phyloP scores from a whole-genome alignment of 2,329 filamentous ascomycete genomes.

The Chaetomiaceae sp. region DNA sequence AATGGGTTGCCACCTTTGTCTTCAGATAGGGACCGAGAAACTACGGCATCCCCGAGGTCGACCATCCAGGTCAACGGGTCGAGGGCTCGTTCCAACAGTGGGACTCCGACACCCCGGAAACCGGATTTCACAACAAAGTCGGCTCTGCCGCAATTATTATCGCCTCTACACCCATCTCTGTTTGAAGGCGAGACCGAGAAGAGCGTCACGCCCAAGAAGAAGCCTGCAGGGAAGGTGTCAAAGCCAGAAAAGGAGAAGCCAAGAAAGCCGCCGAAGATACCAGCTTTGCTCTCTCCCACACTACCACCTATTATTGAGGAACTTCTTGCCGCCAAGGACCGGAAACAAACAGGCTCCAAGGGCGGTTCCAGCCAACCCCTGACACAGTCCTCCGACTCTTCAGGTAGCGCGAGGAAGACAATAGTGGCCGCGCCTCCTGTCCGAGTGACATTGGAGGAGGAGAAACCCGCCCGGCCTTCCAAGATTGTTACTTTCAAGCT shows the following conservation, averaged over 20 bases:
- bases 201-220: constrained; percentile 34
- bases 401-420: constrained; percentile 34
- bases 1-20: constrained; percentile 21
- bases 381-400: constrained; percentile 31
- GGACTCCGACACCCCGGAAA: constrained; percentile 24
- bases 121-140: constrained; percentile 30
- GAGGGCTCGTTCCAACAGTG: constrained; percentile 22
- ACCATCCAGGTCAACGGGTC: constrained; percentile 28
- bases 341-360: constrained; percentile 30
- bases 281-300: constrained; percentile 51
- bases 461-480: constrained; percentile 18
- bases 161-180: constrained; percentile 43
- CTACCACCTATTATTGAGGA: constrained; percentile 49
- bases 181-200: constrained; percentile 35
- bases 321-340: constrained; percentile 32
- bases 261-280: constrained; percentile 38
- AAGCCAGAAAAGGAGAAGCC: constrained; percentile 30
- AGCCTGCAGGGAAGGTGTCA: constrained; percentile 23
- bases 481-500: constrained; percentile 45
- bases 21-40: constrained; percentile 24
- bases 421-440: constrained; percentile 31
- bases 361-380: constrained; percentile 20
- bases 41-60: constrained; percentile 24
- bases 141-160: constrained; percentile 48
- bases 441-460: constrained; percentile 29